A percentile compares a stretch with the other conserved stretches of the same genome.
phyloP scores from a whole-genome alignment of 176 grass and related monocot species.

The Pharus latifolius region DNA sequence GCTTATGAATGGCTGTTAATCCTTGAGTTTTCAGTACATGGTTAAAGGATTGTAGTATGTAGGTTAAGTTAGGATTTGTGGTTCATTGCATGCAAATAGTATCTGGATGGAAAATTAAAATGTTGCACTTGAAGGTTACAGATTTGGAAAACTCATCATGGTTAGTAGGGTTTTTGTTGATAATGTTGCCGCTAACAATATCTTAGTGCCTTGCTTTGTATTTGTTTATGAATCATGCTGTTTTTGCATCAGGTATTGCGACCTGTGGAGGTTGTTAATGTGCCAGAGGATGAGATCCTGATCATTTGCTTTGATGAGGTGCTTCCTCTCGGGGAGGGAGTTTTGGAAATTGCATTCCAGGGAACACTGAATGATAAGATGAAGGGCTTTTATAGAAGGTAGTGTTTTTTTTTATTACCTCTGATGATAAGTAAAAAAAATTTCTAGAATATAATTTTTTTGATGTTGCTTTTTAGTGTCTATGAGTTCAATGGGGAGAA shows the following conservation, averaged over 20 bases:
- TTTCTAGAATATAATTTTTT: background rate
- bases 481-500: constrained; percentile 84
- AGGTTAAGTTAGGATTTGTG: background rate
- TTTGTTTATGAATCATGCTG: background rate
- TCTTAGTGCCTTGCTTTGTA: background rate
- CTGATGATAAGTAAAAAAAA: background rate
- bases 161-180: background rate
- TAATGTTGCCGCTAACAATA: background rate
- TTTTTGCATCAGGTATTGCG: constrained; percentile 40
- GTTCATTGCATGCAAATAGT: background rate
- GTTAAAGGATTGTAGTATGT: background rate
- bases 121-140: background rate
- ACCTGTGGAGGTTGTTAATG: constrained; percentile 52
- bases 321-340: constrained; percentile 55
- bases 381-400: constrained; percentile 98
- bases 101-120: background rate
- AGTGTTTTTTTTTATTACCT: background rate
- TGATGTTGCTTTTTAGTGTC: constrained; percentile 31
- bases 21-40: background rate
- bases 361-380: constrained; percentile 83
- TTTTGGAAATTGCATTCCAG: constrained; percentile 54
- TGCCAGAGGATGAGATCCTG: constrained; percentile 69
- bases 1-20: background rate
- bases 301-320: constrained; percentile 56
- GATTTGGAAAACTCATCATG: background rate